A percentile compares a stretch with the other conserved stretches of the same genome.
These are phyloP conservation scores for Bipolaris sorokiniana DNA, from an alignment of 2,329 filamentous ascomycete genomes.

Conservation along the genomic window DNA sequence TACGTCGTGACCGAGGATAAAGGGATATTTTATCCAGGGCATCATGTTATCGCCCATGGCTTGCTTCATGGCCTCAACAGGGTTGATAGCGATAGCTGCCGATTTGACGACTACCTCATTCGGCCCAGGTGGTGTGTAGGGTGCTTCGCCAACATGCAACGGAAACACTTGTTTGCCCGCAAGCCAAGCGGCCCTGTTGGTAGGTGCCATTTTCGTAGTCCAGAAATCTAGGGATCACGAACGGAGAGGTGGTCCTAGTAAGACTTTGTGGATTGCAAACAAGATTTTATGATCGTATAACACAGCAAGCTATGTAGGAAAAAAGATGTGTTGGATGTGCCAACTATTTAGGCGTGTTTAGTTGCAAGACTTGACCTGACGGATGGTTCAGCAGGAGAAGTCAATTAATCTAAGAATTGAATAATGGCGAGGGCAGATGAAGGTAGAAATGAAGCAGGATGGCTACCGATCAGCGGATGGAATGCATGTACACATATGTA, in stretches of 20 bases:
- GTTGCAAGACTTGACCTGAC: not conserved
- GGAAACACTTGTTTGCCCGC: not conserved
- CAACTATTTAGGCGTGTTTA: not conserved
- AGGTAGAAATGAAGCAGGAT: not conserved
- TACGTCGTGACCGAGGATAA: constrained; percentile 47
- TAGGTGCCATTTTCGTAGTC: not conserved
- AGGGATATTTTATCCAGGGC: constrained; percentile 17
- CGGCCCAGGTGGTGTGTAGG: constrained; percentile 43
- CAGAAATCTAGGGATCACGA: not conserved
- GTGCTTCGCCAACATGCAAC: constrained; percentile 42
- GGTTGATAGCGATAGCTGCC: constrained; percentile 51
- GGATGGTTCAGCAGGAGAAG: not conserved
- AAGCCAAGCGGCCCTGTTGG: constrained; percentile 3
- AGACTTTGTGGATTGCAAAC: not conserved
- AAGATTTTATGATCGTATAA: not conserved
- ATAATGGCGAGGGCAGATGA: no score
- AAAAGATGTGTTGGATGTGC: not conserved
- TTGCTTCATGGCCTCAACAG: constrained; percentile 52
- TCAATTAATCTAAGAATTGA: no score
- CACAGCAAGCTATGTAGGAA: not conserved
- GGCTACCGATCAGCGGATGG: not conserved
- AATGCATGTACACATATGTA: not conserved
- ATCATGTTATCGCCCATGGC: constrained; percentile 19
- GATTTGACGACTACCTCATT: constrained; percentile 52
- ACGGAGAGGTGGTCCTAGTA: not conserved